These are phyloP conservation scores for Aspergillus novofumigatus DNA, from an alignment of 2,329 filamentous ascomycete genomes.

Conservation along the genomic window DNA sequence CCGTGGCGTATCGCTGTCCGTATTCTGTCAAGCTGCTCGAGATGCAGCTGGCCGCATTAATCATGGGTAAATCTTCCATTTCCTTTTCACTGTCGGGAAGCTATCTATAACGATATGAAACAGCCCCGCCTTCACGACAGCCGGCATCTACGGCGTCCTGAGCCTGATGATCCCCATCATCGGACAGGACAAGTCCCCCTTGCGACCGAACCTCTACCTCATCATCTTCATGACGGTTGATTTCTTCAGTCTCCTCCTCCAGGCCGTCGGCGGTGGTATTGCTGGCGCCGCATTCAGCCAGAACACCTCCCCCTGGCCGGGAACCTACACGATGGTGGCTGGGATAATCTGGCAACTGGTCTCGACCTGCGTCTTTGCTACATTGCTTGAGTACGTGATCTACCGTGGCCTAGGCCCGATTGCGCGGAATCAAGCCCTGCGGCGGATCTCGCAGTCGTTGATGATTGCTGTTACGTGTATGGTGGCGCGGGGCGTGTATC, in stretches of 20 bases:
- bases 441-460: constrained; percentile 22
- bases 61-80: constrained; percentile 7
- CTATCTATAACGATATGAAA: neutral
- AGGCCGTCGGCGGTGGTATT: constrained; percentile 48
- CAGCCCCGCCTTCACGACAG: constrained; percentile 12
- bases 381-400: neutral
- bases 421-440: constrained; percentile 40
- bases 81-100: neutral
- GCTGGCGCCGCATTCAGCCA: constrained; percentile 27
- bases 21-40: constrained; percentile 7
- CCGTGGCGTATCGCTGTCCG: constrained; percentile 1
- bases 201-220: constrained; percentile 33
- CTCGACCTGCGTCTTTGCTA: constrained; percentile 30
- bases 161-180: constrained; percentile 33
- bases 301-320: constrained; percentile 11
- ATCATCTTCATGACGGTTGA: constrained; percentile 44
- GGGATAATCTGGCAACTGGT: constrained; percentile 52
- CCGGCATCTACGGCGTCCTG: constrained; percentile 41
- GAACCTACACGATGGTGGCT: constrained; percentile 42
- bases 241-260: constrained; percentile 42
- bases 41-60: constrained; percentile 18
- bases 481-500: constrained; percentile 40
- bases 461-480: constrained; percentile 31
- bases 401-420: constrained; percentile 7
- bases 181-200: constrained; percentile 22